A percentile compares a stretch with the other conserved stretches of the same genome.
phyloP scores from a whole-genome alignment of 352 stramenopile genomes.

The Phytophthora kernoviae region DNA sequence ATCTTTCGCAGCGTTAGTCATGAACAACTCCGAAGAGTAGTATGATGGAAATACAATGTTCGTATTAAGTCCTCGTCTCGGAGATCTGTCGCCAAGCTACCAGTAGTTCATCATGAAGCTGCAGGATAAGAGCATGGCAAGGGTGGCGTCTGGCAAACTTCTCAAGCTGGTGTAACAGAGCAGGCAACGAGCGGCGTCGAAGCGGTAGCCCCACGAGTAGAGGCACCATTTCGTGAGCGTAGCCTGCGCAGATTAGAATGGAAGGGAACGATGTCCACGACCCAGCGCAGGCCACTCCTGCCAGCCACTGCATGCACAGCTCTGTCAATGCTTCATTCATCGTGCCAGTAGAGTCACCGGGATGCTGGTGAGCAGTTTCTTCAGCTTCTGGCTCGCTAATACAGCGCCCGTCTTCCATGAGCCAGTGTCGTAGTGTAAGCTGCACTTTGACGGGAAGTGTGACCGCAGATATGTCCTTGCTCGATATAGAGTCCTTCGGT shows the following conservation, averaged over 20 bases:
- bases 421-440: slow-evolving; percentile 4
- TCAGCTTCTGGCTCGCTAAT: slow-evolving; percentile 3
- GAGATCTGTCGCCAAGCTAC: slow-evolving; percentile 1
- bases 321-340: slow-evolving; percentile 9
- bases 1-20: neutral
- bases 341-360: too few relatives aligned
- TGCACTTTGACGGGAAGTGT: slow-evolving; percentile 8
- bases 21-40: neutral
- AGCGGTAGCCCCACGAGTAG: slow-evolving; percentile 23
- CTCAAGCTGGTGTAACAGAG: slow-evolving; percentile 12
- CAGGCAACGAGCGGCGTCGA: neutral
- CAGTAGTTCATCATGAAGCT: slow-evolving; percentile 20
- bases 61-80: neutral
- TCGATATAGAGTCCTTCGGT: neutral
- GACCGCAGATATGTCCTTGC: neutral
- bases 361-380: neutral
- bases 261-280: slow-evolving; percentile 5
- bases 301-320: slow-evolving; percentile 19
- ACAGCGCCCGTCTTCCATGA: slow-evolving; percentile 4
- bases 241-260: slow-evolving; percentile 25
- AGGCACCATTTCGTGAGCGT: slow-evolving; percentile 20
- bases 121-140: slow-evolving; percentile 5
- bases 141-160: slow-evolving; percentile 13
- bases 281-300: neutral
- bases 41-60: neutral